Base-by-base conservation (phyloP, 352 stramenopile genomes). In the Thalassiosira hispida region DNA sequence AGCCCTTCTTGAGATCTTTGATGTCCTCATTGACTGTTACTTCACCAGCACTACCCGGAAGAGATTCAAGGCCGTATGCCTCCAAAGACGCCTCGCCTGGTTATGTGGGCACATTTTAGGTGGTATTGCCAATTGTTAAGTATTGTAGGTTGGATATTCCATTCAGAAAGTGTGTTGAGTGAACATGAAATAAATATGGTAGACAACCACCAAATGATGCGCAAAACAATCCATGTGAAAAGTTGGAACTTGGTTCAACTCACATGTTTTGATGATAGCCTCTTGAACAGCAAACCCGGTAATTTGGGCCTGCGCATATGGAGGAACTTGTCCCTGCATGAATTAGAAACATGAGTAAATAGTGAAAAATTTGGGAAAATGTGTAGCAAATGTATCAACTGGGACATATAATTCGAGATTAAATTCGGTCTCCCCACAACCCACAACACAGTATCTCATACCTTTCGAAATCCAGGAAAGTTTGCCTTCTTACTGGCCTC, bases 381-480 rank as follows among this genome's bases (percentile, higher is more conserved):
- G n/a, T n/a, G n/a, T n/a, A n/a, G n/a, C n/a, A n/a, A n/a, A n/a
- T n/a, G n/a, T n/a, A n/a, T n/a, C n/a, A n/a, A n/a, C n/a, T n/a
- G n/a, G n/a, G n/a, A n/a, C n/a, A n/a, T n/a, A n/a, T n/a, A n/a
- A n/a, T n/a, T n/a, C n/a, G n/a, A n/a, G n/a, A n/a, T n/a, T n/a
- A n/a, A n/a, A n/a, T n/a, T n/a, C n/a, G n/a, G n/a, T n/a, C n/a
- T n/a, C n/a, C n/a, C n/a, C n/a, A n/a, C n/a, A n/a, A 62, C 23
- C 35, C 2, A 22, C 29, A n/a, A 14, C 25, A 38, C 18, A 27
- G 27, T 47, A 59, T 38, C 6, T 18, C 65, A 35, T 69, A 89
- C 86, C 77, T 90, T 91, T 68, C 88, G 64, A 77, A 93, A 91
- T n/a, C 88, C 88, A 44, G 88, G 88, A 56, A 92, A 93, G 70